Base-by-base conservation (phyloP, 2,329 filamentous ascomycete genomes). In the Epichloe festucae region DNA sequence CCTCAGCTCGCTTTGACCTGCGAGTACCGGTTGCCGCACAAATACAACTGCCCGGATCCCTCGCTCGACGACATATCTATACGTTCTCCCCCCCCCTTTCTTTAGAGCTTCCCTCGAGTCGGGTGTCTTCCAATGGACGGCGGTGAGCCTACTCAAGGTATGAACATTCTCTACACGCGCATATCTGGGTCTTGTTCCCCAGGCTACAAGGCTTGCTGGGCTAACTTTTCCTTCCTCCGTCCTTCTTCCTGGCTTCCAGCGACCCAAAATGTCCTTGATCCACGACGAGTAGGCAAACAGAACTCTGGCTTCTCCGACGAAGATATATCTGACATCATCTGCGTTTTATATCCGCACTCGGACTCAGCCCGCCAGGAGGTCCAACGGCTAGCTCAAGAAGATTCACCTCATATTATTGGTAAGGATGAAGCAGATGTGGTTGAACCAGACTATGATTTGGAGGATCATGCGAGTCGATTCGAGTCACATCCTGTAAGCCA, bases 311-410 rank as follows among this genome's bases (percentile, higher is more conserved):
- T 96, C 55, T 84, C 79, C 50, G 84, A 90, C 58, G 79, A 87
- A 57, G 90, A 95, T 65, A 79, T 93, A 48, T 80, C 87, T 55
- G 90, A 96, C 68, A 88, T 96, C 59, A 80, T 95, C 57, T 94
- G 89, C 69, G 82, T 96, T 52, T 77, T 97, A 31, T 83, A 94
- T 59, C 90, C 91, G 11, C 81, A 80, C 57, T 87, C 89, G 2
- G 74, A 80, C 40, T 77, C 79, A 21, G 88, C 91, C 19, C 82
- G 84, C 56, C 73, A 74, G 56, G 86, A 90, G 59, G 81, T 91
- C n/a, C 64, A 68, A 54, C 66, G 69, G 4, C 70, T 81, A 35
- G 75, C 74, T 52, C 55, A 61, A 45, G 69, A 75, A 53, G 67
- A 70, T 55, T 73, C 70, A 38, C 72, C 70, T 27, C 71, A 77